Percentiles rank a stretch among this genome's conserved stretches.
Evolutionary conservation across 2,329 filamentous ascomycete genomes (phyloP).

Genomic region (Phoma sp.): DNA sequence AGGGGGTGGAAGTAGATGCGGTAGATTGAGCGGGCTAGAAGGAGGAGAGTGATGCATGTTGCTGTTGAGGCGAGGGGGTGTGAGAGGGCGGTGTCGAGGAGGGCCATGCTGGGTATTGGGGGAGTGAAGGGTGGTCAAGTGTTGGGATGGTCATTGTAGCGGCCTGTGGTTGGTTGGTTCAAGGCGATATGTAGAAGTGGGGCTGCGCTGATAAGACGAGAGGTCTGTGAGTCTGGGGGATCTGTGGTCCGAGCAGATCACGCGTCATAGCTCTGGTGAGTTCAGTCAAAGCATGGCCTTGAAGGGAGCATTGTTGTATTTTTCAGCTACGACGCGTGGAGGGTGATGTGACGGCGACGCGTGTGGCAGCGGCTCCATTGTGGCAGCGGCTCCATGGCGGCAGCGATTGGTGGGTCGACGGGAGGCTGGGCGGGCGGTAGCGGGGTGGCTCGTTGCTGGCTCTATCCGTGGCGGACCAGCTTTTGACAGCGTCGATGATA

Average conservation of each 20-base stretch:
- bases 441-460: conserved; percentile 7
- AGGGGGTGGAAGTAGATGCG: conserved; percentile 35
- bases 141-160: background rate
- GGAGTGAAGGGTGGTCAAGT: background rate
- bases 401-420: background rate
- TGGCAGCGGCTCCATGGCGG: background rate
- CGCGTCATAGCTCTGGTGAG: background rate
- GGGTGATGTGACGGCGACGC: background rate
- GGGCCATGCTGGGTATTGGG: background rate
- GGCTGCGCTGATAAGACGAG: conserved; percentile 5
- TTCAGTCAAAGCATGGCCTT: background rate
- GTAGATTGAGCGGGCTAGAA: conserved; percentile 25
- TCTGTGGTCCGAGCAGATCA: conserved; percentile 14
- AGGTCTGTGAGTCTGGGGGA: conserved; percentile 16
- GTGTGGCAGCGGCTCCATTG: no score
- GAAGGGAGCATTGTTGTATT: background rate
- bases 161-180: conserved; percentile 2
- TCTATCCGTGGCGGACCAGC: background rate
- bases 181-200: conserved; percentile 1
- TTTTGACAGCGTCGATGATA: background rate
- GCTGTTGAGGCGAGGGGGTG: background rate
- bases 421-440: conserved; percentile 9
- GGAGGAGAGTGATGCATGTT: conserved; percentile 11
- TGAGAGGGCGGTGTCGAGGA: background rate
- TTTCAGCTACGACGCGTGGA: background rate